These are phyloP conservation scores for Hemileccinum rubropunctum DNA, from an alignment of 768 basidiomycete genomes.

Conservation along the genomic window DNA sequence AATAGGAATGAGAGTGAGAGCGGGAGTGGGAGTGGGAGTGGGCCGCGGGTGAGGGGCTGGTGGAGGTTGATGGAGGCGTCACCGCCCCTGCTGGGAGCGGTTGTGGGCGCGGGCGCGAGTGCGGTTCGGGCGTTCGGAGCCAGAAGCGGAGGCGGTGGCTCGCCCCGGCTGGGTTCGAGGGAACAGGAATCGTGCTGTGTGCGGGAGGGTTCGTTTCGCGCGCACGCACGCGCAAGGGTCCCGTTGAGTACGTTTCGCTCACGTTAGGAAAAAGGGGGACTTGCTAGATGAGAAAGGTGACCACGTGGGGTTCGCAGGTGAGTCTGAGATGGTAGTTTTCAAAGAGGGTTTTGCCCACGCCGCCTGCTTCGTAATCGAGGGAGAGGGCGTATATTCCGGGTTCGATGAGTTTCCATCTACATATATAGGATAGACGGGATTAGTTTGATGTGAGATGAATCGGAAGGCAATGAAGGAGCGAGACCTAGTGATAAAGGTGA, in stretches of 20 bases:
- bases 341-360: conserved; percentile 54
- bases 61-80: too few relatives aligned
- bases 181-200: conserved; percentile 52
- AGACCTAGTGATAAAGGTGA: conserved; percentile 56
- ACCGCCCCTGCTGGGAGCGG: too few relatives aligned
- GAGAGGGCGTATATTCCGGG: conserved; percentile 51
- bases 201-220: not conserved
- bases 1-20: too few relatives aligned
- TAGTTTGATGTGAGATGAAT: not conserved
- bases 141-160: conserved; percentile 65
- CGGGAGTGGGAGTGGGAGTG: too few relatives aligned
- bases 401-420: conserved; percentile 47
- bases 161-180: conserved; percentile 52
- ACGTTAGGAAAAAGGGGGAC: conserved; percentile 17
- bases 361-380: conserved; percentile 64
- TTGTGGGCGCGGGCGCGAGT: conserved; percentile 14
- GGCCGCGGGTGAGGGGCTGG: too few relatives aligned
- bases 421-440: not conserved
- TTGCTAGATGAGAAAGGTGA: conserved; percentile 63
- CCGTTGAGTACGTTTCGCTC: not conserved
- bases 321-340: conserved; percentile 51
- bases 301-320: conserved; percentile 50
- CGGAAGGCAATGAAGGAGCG: not conserved
- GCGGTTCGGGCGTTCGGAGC: conserved; percentile 43
- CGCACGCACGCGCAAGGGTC: not conserved